Evolutionary conservation across 2,329 filamentous ascomycete species (phyloP).

Genomic region (Alternaria novae-zelandiae): DNA sequence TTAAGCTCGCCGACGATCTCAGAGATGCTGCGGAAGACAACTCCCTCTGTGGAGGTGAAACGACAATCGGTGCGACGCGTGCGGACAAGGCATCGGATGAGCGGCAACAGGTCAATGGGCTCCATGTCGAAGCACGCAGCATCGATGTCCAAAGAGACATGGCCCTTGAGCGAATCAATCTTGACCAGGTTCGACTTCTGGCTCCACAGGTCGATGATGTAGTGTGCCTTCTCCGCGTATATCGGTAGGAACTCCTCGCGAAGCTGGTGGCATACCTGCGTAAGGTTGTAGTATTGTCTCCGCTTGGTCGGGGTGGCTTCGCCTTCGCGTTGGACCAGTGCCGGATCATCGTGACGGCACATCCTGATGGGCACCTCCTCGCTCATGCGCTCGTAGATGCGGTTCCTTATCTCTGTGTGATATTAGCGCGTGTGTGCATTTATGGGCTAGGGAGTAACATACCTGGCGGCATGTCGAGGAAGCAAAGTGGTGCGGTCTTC

Average conservation of each 20-base stretch:
- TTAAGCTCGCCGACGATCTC: constrained; percentile 18
- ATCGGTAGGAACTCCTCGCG: constrained; percentile 33
- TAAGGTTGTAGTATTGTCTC: constrained; percentile 19
- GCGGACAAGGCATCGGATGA: constrained; percentile 13
- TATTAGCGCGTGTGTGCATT: background rate
- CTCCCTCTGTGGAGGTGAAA: constrained; percentile 16
- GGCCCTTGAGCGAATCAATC: constrained; percentile 13
- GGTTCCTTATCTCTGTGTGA: constrained; percentile 15
- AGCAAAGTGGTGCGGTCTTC: constrained; percentile 3
- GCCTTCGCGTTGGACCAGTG: constrained; percentile 4
- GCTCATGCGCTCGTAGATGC: constrained; percentile 17
- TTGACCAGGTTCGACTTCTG: constrained; percentile 8
- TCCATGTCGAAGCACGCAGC: constrained; percentile 24
- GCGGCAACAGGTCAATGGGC: constrained; percentile 18
- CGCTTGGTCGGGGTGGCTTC: background rate
- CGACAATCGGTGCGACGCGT: constrained; percentile 6
- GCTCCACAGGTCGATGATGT: constrained; percentile 17
- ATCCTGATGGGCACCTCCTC: constrained; percentile 16
- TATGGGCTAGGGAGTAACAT: background rate
- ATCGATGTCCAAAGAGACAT: constrained; percentile 30
- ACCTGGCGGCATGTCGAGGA: constrained; percentile 15
- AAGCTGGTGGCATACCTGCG: constrained; percentile 34
- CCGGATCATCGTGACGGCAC: constrained; percentile 17
- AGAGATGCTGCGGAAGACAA: constrained; percentile 19
- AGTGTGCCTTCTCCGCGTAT: constrained; percentile 17